Percentiles rank a stretch among this genome's conserved stretches.
These are phyloP conservation scores for Cutaneotrichosporon spelunceum DNA, from an alignment of 1,284 basidiomycete species.

Conservation along the genomic window DNA sequence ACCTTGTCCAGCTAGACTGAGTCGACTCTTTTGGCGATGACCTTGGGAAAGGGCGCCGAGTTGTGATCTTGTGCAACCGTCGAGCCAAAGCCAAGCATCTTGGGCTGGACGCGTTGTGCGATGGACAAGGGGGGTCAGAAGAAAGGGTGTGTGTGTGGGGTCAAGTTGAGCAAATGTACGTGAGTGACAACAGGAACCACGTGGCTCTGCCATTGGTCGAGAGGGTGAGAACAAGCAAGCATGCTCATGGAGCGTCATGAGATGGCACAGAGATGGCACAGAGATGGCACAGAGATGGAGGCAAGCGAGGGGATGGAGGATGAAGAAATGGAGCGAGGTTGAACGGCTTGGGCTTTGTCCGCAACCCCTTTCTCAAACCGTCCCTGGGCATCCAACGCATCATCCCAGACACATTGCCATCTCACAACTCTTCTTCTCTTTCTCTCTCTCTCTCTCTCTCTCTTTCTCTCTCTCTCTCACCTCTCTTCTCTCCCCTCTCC, in stretches of 20 bases:
- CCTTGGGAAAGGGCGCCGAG: not conserved
- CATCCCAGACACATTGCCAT: slow-evolving; percentile 2
- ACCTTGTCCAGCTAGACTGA: not conserved
- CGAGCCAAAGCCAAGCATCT: too few species aligned
- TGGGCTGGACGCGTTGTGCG: too few species aligned
- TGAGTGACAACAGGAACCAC: not conserved
- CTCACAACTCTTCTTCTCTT: not conserved
- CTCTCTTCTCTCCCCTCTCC: not conserved
- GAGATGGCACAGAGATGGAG: not conserved
- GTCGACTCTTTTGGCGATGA: too few species aligned
- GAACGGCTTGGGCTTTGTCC: not conserved
- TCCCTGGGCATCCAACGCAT: not conserved
- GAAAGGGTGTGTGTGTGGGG: too few species aligned
- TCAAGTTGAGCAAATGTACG: too few species aligned
- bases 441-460: not conserved
- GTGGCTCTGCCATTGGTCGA: not conserved
- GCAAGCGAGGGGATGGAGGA: too few species aligned
- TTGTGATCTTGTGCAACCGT: not conserved
- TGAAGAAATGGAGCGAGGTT: not conserved
- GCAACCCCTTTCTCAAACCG: not conserved
- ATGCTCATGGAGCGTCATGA: too few species aligned
- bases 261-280: too few species aligned
- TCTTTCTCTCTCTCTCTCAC: not conserved
- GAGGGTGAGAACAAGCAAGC: too few species aligned
- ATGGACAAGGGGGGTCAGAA: too few species aligned